A percentile compares a stretch with the other conserved stretches of the same genome.
These are phyloP conservation scores for Pseudonectria foliicola DNA, from an alignment of 2,329 filamentous ascomycete species.

Conservation along the genomic window DNA sequence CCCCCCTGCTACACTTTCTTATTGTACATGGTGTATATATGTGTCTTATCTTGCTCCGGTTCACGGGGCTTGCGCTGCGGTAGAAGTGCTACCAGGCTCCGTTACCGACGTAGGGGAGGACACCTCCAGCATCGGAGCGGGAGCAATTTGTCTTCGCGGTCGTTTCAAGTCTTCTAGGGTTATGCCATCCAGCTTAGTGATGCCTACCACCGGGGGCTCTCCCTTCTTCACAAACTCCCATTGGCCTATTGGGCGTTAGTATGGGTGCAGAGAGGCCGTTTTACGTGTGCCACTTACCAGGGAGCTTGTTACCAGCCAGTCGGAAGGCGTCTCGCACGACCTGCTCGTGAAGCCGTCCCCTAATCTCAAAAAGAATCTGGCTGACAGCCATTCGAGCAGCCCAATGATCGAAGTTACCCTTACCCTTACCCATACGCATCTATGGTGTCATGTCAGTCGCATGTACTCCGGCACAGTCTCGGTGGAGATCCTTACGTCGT, in stretches of 20 bases:
- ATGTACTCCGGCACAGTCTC: conserved; percentile 1
- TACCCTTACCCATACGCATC: conserved; percentile 98
- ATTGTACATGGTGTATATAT: conserved; percentile 17
- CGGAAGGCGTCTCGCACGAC: conserved; percentile 90
- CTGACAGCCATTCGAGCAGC: conserved; percentile 83
- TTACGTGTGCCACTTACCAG: conserved; percentile 50
- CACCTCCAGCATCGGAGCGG: conserved; percentile 30
- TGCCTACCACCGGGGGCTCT: conserved; percentile 81
- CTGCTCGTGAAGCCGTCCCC: conserved; percentile 89
- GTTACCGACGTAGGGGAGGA: conserved; percentile 26
- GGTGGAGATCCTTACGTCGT: conserved; percentile 55
- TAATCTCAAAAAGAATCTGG: conserved; percentile 87
- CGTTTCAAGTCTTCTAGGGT: conserved; percentile 79
- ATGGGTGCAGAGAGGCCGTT: neutral
- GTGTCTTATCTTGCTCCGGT: conserved; percentile 1
- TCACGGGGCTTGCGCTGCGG: conserved; percentile 25
- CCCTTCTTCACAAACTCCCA: conserved; percentile 95
- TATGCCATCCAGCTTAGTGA: conserved; percentile 82
- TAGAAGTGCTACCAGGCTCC: conserved; percentile 26
- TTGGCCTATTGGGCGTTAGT: conserved; percentile 45
- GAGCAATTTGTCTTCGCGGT: conserved; percentile 61
- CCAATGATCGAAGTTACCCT: conserved; percentile 96
- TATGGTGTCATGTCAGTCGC: conserved; percentile 24
- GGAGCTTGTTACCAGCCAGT: conserved; percentile 89
- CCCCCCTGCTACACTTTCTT: conserved; percentile 13